Conservation (phyloP, 2,329 filamentous ascomycete genomes). For the Lasiodiplodia sp. region DNA sequence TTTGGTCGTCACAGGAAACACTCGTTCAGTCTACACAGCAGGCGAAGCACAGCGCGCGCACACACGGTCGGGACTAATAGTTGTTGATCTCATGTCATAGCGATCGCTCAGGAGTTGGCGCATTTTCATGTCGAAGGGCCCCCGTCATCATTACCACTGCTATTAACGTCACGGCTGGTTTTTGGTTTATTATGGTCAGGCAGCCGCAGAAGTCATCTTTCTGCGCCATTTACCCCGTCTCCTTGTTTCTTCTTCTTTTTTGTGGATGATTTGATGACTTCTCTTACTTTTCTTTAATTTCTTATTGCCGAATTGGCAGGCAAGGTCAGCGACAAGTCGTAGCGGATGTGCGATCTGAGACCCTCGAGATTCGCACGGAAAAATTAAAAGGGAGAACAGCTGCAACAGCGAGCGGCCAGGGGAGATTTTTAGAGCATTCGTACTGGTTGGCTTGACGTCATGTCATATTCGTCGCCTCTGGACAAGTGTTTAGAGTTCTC, state of each 20-base stretch:
- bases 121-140: not conserved
- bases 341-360: not conserved
- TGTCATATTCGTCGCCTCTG: not conserved
- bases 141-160: not conserved
- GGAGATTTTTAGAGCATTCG: not conserved
- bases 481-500: not conserved
- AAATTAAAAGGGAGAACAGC: not conserved
- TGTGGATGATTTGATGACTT: conserved; percentile 24
- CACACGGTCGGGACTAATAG: not conserved
- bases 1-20: conserved; percentile 1
- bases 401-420: not conserved
- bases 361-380: not conserved
- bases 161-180: conserved; percentile 8
- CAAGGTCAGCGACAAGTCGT: not conserved
- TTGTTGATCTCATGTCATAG: conserved; percentile 14
- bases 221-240: not conserved
- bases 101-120: conserved; percentile 17
- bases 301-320: not conserved
- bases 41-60: conserved; percentile 4
- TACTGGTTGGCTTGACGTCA: not conserved
- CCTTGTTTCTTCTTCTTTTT: not conserved
- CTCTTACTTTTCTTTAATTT: conserved; percentile 5
- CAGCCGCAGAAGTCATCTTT: not conserved
- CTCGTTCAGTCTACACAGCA: conserved; percentile 3
- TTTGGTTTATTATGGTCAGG: not conserved